These are phyloP conservation scores for Ophioceras dolichostomum DNA, from an alignment of 2,329 filamentous ascomycete genomes.

Conservation along the genomic window DNA sequence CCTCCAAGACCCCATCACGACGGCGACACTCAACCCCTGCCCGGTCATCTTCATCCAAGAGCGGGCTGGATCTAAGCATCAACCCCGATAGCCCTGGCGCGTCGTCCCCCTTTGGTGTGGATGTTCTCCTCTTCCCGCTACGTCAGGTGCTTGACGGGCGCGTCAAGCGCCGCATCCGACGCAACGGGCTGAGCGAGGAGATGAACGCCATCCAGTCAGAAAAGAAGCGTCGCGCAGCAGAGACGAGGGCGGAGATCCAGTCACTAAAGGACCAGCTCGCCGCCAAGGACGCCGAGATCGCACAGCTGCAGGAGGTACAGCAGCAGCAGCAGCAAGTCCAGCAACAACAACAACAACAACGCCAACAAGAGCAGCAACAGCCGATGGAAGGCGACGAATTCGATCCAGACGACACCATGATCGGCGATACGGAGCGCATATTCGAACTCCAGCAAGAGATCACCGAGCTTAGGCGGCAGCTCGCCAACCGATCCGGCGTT, in stretches of 20 bases:
- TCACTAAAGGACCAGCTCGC: conserved; percentile 35
- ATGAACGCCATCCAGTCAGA: conserved; percentile 39
- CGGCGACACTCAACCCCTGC: conserved; percentile 34
- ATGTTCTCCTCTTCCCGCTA: conserved; percentile 34
- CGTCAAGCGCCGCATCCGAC: conserved; percentile 41
- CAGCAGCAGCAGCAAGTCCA: conserved; percentile 5
- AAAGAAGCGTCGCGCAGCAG: conserved; percentile 25
- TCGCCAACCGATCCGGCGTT: conserved; percentile 11
- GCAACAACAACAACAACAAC: neutral
- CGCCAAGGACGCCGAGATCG: conserved; percentile 39
- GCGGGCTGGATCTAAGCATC: conserved; percentile 1
- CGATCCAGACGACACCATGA: conserved; percentile 33
- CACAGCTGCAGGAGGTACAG: conserved; percentile 25
- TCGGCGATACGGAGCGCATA: conserved; percentile 31
- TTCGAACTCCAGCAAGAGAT: conserved; percentile 23
- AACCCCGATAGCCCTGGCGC: conserved; percentile 8
- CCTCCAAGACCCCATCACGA: conserved; percentile 21
- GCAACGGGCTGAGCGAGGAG: conserved; percentile 45
- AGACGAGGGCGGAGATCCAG: conserved; percentile 33
- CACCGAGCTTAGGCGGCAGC: conserved; percentile 16
- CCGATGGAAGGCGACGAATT: conserved; percentile 3
- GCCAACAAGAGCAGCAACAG: neutral
- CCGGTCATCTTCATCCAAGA: neutral
- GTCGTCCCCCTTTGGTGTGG: conserved; percentile 16
- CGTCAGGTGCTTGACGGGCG: conserved; percentile 44